Evolutionary conservation across 208 protist genomes (phyloP).

Genomic region (Acanthamoeba polyphaga): DNA sequence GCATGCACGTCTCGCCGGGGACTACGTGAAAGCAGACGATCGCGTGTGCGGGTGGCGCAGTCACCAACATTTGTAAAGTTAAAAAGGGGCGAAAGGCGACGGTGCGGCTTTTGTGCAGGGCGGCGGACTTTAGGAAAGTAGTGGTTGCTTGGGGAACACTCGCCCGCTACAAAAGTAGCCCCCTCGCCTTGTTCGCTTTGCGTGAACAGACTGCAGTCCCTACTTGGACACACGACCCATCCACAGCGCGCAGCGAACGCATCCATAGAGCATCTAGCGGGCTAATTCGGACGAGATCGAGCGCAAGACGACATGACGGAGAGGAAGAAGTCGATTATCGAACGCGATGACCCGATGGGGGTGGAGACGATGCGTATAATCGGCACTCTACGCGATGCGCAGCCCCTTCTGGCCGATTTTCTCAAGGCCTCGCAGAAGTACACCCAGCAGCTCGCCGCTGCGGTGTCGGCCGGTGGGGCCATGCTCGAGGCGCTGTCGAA

Average conservation of each 20-base stretch:
- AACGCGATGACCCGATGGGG: constrained; percentile 19
- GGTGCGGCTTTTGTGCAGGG: no score
- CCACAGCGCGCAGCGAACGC: not conserved
- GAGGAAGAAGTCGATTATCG: constrained; percentile 14
- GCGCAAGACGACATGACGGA: constrained; percentile 4
- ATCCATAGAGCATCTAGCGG: not conserved
- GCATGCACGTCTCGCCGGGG: no score
- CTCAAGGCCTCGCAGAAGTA: constrained; percentile 66
- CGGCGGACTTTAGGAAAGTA: no score
- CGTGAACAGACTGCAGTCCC: no score
- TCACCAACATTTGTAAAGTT: no score
- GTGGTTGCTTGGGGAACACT: no score
- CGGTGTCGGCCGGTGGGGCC: not conserved
- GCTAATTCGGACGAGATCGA: not conserved
- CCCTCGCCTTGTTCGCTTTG: no score
- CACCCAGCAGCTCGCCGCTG: constrained; percentile 29
- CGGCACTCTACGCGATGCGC: not conserved
- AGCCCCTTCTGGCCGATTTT: constrained; percentile 35
- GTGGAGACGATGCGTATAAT: constrained; percentile 31
- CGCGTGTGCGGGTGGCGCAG: no score
- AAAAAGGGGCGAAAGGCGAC: no score
- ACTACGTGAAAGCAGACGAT: no score
- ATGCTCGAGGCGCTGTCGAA: constrained; percentile 31
- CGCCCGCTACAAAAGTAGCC: no score
- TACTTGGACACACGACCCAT: no score